Percentiles rank a stretch among this genome's conserved stretches.
These are phyloP conservation scores for Rhododendron kiyosumense DNA, from an alignment of 148 eudicot genomes.

Conservation along the genomic window DNA sequence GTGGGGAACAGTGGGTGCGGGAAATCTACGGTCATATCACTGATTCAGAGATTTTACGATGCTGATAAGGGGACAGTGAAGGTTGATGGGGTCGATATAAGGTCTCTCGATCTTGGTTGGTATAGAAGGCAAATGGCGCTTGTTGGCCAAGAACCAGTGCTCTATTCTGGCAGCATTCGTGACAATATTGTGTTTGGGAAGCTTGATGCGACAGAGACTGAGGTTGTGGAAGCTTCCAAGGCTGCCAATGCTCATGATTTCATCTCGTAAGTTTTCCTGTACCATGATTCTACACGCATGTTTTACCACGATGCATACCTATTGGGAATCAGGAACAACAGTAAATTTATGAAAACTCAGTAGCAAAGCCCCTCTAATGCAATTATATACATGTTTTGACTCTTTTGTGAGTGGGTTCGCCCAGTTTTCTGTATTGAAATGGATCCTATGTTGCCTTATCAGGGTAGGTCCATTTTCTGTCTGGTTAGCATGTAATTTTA, in stretches of 20 bases:
- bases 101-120: conserved; percentile 61
- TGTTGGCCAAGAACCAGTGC: conserved; percentile 89
- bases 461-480: neutral
- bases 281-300: neutral
- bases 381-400: neutral
- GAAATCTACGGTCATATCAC: conserved; percentile 74
- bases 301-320: neutral
- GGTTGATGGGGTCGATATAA: conserved; percentile 67
- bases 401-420: neutral
- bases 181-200: conserved; percentile 71
- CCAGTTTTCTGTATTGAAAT: neutral
- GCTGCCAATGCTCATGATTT: conserved; percentile 94
- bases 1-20: conserved; percentile 97
- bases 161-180: conserved; percentile 64
- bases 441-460: neutral
- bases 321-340: neutral
- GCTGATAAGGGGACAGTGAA: conserved; percentile 59
- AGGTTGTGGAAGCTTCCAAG: conserved; percentile 67
- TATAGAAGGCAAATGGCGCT: conserved; percentile 66
- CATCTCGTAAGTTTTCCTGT: conserved; percentile 60
- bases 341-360: neutral
- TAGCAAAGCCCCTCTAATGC: neutral
- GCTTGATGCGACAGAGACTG: conserved; percentile 62
- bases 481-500: neutral
- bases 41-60: conserved; percentile 78